phyloP scores from a whole-genome alignment of 2,329 filamentous ascomycete species.

The Calonectria hongkongensis region DNA sequence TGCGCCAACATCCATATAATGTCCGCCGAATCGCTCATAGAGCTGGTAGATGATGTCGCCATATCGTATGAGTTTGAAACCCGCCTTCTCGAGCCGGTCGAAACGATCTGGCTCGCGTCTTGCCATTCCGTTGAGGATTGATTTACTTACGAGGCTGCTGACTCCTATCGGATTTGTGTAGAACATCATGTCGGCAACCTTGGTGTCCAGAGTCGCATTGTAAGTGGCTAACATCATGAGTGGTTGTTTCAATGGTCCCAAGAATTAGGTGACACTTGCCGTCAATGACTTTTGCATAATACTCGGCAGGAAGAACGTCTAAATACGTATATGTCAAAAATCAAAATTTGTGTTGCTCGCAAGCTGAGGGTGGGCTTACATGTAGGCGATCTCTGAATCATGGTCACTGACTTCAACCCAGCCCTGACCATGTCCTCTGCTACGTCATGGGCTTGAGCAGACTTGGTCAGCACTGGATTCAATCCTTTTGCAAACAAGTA shows the following conservation, averaged over 20 bases:
- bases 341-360: not conserved
- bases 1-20: not conserved
- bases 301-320: not conserved
- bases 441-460: not conserved
- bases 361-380: not conserved
- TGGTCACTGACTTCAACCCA: not conserved
- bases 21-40: not conserved
- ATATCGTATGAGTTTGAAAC: not conserved
- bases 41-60: conserved; percentile 1
- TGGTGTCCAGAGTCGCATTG: not conserved
- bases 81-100: not conserved
- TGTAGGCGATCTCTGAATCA: conserved; percentile 1
- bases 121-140: not conserved
- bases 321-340: not conserved
- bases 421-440: not conserved
- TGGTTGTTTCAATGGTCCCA: too few relatives aligned
- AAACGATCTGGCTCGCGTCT: not conserved
- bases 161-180: not conserved
- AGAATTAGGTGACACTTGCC: too few relatives aligned
- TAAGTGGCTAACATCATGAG: too few relatives aligned
- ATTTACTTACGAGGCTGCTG: not conserved
- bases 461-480: not conserved
- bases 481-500: not conserved
- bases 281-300: not conserved
- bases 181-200: not conserved